Evolutionary conservation across 495 filamentous ascomycete species (phyloP).

Genomic region (Podospora australis): DNA sequence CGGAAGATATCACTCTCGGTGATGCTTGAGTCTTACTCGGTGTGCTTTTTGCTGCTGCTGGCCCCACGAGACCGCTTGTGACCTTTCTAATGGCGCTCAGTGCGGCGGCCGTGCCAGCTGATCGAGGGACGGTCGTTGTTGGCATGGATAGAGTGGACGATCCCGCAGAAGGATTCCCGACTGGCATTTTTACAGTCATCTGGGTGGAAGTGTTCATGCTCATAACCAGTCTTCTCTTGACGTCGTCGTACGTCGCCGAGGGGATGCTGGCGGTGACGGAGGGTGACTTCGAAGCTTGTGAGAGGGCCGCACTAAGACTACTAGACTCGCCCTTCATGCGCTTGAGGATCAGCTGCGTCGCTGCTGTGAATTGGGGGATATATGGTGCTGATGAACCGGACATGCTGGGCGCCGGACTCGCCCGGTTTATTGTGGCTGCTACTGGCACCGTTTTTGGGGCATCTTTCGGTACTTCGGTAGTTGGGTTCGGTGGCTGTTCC

Average conservation of each 20-base stretch:
- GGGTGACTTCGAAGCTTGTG: slow-evolving; percentile 23
- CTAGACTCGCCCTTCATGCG: slow-evolving; percentile 40
- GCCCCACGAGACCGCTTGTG: slow-evolving; percentile 18
- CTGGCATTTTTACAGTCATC: slow-evolving; percentile 38
- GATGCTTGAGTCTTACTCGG: slow-evolving; percentile 9
- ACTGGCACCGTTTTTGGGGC: slow-evolving; percentile 6
- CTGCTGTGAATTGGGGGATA: slow-evolving; percentile 47
- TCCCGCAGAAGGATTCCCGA: neutral
- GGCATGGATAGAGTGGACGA: slow-evolving; percentile 2
- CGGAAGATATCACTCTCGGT: slow-evolving; percentile 8
- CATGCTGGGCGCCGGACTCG: slow-evolving; percentile 23
- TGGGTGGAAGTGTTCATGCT: slow-evolving; percentile 43
- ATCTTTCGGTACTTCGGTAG: neutral
- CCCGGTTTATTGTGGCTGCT: slow-evolving; percentile 8
- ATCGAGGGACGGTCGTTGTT: neutral
- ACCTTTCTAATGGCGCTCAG: slow-evolving; percentile 28
- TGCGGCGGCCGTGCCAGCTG: slow-evolving; percentile 1
- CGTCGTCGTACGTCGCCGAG: slow-evolving; percentile 40
- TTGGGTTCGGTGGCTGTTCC: neutral
- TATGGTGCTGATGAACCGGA: slow-evolving; percentile 14
- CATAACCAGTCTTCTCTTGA: slow-evolving; percentile 40
- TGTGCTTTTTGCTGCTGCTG: slow-evolving; percentile 1
- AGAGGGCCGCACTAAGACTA: slow-evolving; percentile 30
- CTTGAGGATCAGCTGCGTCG: slow-evolving; percentile 53
- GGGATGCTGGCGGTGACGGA: slow-evolving; percentile 23